These are phyloP conservation scores for Candida freyschussii DNA, from an alignment of 1,139 yeast species.

Conservation along the genomic window DNA sequence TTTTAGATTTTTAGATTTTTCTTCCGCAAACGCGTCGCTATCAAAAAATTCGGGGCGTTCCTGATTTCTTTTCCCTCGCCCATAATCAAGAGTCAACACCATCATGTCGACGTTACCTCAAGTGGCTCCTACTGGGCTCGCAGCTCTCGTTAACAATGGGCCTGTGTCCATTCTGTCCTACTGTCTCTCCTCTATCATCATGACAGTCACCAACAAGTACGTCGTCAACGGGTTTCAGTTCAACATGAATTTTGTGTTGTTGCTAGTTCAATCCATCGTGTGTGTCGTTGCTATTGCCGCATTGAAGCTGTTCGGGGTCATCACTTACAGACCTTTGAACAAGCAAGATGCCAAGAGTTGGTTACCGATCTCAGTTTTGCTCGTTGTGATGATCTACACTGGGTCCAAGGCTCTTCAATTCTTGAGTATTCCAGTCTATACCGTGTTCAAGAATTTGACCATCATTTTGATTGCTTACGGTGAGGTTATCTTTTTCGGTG, in stretches of 20 bases:
- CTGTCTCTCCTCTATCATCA: slow-evolving; percentile 88
- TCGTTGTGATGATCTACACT: slow-evolving; percentile 94
- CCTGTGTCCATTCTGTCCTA: slow-evolving; percentile 81
- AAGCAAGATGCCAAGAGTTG: slow-evolving; percentile 86
- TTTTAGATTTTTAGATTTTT: too few relatives aligned
- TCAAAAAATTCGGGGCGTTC: too few relatives aligned
- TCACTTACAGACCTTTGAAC: slow-evolving; percentile 83
- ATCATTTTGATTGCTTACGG: slow-evolving; percentile 96
- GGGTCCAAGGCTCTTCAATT: slow-evolving; percentile 91
- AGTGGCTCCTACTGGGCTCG: slow-evolving; percentile 15
- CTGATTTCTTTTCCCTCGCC: too few relatives aligned
- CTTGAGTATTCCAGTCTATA: slow-evolving; percentile 90
- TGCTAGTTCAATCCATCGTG: slow-evolving; percentile 77
- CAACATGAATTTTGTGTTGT: slow-evolving; percentile 85
- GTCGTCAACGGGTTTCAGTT: slow-evolving; percentile 79
- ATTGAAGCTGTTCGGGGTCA: slow-evolving; percentile 68
- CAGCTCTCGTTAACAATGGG: slow-evolving; percentile 63
- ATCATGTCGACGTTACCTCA: slow-evolving; percentile 13
- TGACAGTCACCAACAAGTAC: slow-evolving; percentile 97
- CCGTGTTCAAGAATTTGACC: slow-evolving; percentile 95
- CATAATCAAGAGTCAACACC: too few relatives aligned
- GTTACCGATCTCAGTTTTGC: slow-evolving; percentile 87
- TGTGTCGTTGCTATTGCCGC: slow-evolving; percentile 71
- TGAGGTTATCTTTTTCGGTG: slow-evolving; percentile 97
- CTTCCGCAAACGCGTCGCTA: too few relatives aligned